Base-by-base conservation (phyloP, 495 filamentous ascomycete species). In the Penicillium dipodomyicola region DNA sequence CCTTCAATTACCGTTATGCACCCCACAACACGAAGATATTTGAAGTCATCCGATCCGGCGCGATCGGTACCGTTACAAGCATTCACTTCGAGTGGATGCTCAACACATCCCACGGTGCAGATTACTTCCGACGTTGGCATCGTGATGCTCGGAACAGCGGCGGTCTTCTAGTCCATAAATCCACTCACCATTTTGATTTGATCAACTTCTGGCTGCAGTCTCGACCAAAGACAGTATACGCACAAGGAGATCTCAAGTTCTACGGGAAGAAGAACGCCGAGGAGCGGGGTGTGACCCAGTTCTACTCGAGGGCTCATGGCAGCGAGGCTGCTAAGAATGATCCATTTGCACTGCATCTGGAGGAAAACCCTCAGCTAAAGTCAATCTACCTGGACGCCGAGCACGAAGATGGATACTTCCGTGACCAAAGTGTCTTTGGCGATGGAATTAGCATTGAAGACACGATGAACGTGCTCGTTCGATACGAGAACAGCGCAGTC, bases 111-210 rank as follows among this genome's bases (percentile, higher is more conserved):
- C 82, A 85, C 63, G 82, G 82, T 12, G 81, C 81, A 0, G 81
- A 85, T 57, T 84, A 82, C 66, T 83, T 83, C 68, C 80, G 81
- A 25, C 80, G 82, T 15, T 84, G 82, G 82, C 81, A 85, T 63
- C 79, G 81, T 8, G 81, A 85, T 67, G 78, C 76, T 62, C 70
- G 72, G 32, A 84, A 83, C 64, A 79, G 76, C 57, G 81, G 81
- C 41, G 82, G 81, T 4, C 65, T 84, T 51, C 45, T 73, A 17
- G 68, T 73, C 17, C 70, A 71, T 46, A 73, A 71, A 48, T 66
- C 66, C 1, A 73, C 68, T 4, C 70, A 73, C 17, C 70, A 71
- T 46, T 73, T 73, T 27, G 70, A 71, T 32, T 56, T 73, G 49
- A 65, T 71, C 15, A 73, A 73, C 27, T 73, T 71, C 46, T 71